Evolutionary conservation across 1,139 yeast species (phyloP).

Genomic region (Suhomyces bokatorum): DNA sequence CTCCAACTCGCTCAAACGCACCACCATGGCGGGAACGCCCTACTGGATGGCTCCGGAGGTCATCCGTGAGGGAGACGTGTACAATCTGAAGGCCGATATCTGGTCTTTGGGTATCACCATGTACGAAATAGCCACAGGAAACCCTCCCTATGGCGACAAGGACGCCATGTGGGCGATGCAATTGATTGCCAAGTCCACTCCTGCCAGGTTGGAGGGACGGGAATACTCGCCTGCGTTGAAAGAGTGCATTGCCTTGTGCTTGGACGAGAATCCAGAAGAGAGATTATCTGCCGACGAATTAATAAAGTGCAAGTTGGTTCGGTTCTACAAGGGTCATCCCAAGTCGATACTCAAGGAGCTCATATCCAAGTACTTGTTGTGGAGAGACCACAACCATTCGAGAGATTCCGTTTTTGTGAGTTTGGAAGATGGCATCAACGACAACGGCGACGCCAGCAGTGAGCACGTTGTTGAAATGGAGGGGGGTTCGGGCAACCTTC

Average conservation of each 20-base stretch:
- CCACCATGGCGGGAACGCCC: constrained; percentile 97
- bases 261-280: constrained; percentile 91
- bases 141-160: constrained; percentile 95
- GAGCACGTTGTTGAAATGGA: constrained; percentile 7
- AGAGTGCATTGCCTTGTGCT: constrained; percentile 86
- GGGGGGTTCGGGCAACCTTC: neutral
- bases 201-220: constrained; percentile 91
- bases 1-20: constrained; percentile 71
- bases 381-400: constrained; percentile 65
- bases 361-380: constrained; percentile 73
- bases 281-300: constrained; percentile 87
- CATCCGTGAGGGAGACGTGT: constrained; percentile 86
- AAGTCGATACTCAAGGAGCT: constrained; percentile 69
- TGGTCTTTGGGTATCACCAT: constrained; percentile 95
- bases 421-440: constrained; percentile 32
- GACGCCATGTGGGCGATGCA: constrained; percentile 96
- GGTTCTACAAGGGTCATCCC: constrained; percentile 58
- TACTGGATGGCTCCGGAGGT: constrained; percentile 99
- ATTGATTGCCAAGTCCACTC: constrained; percentile 86
- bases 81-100: constrained; percentile 83
- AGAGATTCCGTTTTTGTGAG: constrained; percentile 49
- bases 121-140: constrained; percentile 94
- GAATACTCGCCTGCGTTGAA: constrained; percentile 74
- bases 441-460: constrained; percentile 7
- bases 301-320: constrained; percentile 69